Conservation (phyloP, 352 stramenopile genomes). For the Achlya hypogyna region DNA sequence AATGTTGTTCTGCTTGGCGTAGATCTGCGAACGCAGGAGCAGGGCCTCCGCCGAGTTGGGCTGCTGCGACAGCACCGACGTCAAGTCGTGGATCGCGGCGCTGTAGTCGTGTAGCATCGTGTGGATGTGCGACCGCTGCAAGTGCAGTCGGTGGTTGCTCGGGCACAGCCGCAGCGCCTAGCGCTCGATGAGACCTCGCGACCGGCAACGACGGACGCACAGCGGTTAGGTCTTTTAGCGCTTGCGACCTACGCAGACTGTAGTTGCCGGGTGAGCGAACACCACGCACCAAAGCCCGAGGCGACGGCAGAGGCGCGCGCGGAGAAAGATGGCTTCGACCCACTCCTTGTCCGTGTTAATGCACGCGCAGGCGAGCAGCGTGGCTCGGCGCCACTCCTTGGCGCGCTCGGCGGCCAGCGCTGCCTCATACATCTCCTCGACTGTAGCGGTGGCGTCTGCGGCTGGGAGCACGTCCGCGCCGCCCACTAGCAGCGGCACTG, state of each 20-base stretch:
- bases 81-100: slow-evolving; percentile 47
- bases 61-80: slow-evolving; percentile 44
- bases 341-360: slow-evolving; percentile 59
- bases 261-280: background rate
- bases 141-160: slow-evolving; percentile 43
- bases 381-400: slow-evolving; percentile 60
- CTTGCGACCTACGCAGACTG: slow-evolving; percentile 30
- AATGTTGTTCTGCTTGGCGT: slow-evolving; percentile 36
- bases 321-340: slow-evolving; percentile 42
- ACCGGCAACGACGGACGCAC: background rate
- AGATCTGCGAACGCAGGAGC: slow-evolving; percentile 56
- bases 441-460: slow-evolving; percentile 46
- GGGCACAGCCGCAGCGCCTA: slow-evolving; percentile 37
- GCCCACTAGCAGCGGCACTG: too few relatives aligned
- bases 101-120: slow-evolving; percentile 44
- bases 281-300: slow-evolving; percentile 41
- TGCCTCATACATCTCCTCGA: slow-evolving; percentile 54
- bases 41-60: slow-evolving; percentile 58
- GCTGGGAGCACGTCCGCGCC: too few relatives aligned
- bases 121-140: slow-evolving; percentile 48
- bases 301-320: slow-evolving; percentile 54
- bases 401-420: slow-evolving; percentile 41
- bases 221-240: slow-evolving; percentile 50
- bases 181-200: background rate
- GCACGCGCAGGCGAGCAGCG: slow-evolving; percentile 57